These are phyloP conservation scores for Corinectria fuckeliana DNA, from an alignment of 2,329 filamentous ascomycete genomes.

Conservation along the genomic window DNA sequence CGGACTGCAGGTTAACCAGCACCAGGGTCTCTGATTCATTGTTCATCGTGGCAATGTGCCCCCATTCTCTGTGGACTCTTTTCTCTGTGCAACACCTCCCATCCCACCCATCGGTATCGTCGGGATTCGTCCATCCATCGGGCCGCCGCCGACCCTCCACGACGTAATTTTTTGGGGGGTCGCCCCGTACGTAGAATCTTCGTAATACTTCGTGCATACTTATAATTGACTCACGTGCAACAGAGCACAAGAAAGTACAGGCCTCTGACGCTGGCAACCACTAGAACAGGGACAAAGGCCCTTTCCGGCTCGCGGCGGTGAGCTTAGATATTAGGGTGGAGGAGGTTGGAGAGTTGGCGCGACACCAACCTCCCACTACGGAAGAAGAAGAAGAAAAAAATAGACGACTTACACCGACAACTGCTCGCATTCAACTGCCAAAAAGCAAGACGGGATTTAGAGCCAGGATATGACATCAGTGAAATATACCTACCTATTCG, in stretches of 20 bases:
- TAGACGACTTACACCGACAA: conserved; percentile 2
- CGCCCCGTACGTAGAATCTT: too few species aligned
- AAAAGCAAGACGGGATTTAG: neutral
- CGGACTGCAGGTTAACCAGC: conserved; percentile 8
- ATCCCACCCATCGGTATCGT: neutral
- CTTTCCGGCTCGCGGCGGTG: conserved; percentile 17
- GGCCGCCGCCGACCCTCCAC: neutral
- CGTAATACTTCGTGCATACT: neutral
- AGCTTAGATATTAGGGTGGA: neutral
- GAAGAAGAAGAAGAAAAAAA: neutral
- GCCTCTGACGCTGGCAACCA: neutral
- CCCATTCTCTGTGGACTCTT: neutral
- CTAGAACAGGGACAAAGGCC: neutral
- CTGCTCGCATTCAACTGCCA: neutral
- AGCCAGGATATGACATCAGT: neutral
- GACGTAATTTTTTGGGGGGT: neutral
- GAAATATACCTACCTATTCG: neutral
- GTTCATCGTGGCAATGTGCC: conserved; percentile 7
- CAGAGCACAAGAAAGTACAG: neutral
- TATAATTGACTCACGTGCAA: neutral
- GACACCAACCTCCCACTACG: neutral
- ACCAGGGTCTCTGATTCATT: conserved; percentile 4
- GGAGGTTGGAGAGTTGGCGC: neutral
- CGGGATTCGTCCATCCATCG: conserved; percentile 10
- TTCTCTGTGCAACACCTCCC: too few species aligned